Evolutionary conservation across 108 stramenopile species (phyloP).

Genomic region (Nitzschia sp.): DNA sequence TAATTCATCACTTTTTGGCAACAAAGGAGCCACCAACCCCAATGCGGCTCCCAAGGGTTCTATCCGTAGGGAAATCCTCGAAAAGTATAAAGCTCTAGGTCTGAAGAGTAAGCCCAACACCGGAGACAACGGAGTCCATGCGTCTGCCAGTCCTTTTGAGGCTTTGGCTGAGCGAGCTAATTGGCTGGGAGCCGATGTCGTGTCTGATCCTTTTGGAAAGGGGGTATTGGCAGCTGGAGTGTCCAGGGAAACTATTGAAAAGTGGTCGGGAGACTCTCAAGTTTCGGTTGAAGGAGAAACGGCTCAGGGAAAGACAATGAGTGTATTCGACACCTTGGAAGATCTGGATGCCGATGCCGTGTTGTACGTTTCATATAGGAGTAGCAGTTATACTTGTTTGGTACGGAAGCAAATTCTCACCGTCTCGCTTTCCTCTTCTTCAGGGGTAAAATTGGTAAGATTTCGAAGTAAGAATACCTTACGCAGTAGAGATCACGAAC

Average conservation of each 20-base stretch:
- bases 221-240: constrained; percentile 65
- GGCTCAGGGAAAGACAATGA: constrained; percentile 45
- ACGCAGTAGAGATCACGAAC: too few relatives aligned
- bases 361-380: too few relatives aligned
- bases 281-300: constrained; percentile 69
- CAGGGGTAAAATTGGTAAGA: too few relatives aligned
- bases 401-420: too few relatives aligned
- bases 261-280: constrained; percentile 71
- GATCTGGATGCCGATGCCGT: constrained; percentile 74
- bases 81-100: constrained; percentile 62
- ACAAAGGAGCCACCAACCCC: constrained; percentile 77
- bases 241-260: constrained; percentile 53
- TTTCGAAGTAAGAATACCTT: too few relatives aligned
- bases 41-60: constrained; percentile 59
- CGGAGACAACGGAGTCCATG: constrained; percentile 91
- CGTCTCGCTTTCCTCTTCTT: too few relatives aligned
- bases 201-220: constrained; percentile 71
- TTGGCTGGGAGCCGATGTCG: constrained; percentile 63
- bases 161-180: constrained; percentile 80
- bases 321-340: constrained; percentile 83
- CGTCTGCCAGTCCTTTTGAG: constrained; percentile 84
- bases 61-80: constrained; percentile 67
- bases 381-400: too few relatives aligned
- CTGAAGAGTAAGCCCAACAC: constrained; percentile 70
- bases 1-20: too few relatives aligned